Conservation (phyloP, 441 rosid genomes). For the Adansonia gregorii region DNA sequence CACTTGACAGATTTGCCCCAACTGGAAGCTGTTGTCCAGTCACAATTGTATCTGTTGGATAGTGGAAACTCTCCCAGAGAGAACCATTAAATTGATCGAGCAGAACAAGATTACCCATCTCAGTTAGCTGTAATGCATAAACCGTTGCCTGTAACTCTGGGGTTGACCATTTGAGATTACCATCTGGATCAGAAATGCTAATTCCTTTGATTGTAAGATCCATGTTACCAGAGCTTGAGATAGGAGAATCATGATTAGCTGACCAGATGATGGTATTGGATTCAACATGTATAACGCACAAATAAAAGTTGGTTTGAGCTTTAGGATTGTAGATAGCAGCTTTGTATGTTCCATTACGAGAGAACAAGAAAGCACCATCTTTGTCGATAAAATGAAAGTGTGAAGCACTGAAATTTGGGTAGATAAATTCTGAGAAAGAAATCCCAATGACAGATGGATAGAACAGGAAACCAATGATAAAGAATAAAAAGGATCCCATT, state of each 20-base stretch:
- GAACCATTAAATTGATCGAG: constrained; percentile 60
- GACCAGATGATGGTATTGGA: constrained; percentile 77
- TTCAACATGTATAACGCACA: constrained; percentile 65
- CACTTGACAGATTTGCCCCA: constrained; percentile 48
- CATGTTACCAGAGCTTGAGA: constrained; percentile 67
- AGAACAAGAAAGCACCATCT: constrained; percentile 68
- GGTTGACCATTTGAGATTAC: constrained; percentile 68
- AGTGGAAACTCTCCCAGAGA: constrained; percentile 78
- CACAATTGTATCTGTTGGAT: constrained; percentile 78
- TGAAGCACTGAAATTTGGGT: constrained; percentile 79
- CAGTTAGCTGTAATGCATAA: constrained; percentile 52
- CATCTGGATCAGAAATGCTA: constrained; percentile 49
- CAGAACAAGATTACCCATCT: constrained; percentile 75
- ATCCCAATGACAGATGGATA: constrained; percentile 41
- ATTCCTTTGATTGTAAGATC: constrained; percentile 60
- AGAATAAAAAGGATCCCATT: constrained; percentile 51
- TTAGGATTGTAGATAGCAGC: constrained; percentile 66
- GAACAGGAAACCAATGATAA: constrained; percentile 42
- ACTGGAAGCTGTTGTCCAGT: constrained; percentile 58
- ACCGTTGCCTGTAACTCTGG: constrained; percentile 57
- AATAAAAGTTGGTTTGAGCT: constrained; percentile 53
- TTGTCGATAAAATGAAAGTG: constrained; percentile 51
- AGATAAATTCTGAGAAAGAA: constrained; percentile 48
- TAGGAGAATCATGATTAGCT: constrained; percentile 65
- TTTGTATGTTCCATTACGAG: constrained; percentile 62